Evolutionary conservation across 306 rosid genomes (phyloP), one percentile per base, ranked within the genome.

Genomic region (Dryas octopetala): DNA sequence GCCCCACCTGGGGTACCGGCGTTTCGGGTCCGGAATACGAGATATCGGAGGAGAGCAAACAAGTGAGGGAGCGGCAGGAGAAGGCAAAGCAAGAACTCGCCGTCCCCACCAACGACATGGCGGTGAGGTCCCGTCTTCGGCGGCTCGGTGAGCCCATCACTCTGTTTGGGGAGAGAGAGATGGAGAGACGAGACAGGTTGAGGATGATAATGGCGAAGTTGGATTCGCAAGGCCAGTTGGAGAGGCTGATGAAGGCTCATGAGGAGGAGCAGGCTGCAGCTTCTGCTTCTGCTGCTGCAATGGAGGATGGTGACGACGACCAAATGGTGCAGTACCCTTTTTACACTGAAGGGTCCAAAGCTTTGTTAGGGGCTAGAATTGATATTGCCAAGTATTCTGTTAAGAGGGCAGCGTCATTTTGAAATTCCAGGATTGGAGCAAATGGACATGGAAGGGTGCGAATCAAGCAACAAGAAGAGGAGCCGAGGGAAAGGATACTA

Each of bases 61-160:
- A 71, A 70, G 84, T 88, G 7, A 86, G 97, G 53, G 99, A 92
- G 82, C 78, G 93, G 51, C 99, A 92, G 78, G 99, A 92, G 80
- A 95, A 84, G 75, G 91, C 91, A 28, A 84, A 80, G 86, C 97
- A 90, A 53, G 96, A 87, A 15, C 93, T 92, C 2, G 97, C 97
- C 7, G 97, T 95, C 78, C 99, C 97, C 14, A 95, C 99, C 0
- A 95, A 90, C 81, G 97, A 95, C 88, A 88, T 83, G 89, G 95
- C 97, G 19, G 97, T 92, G 76, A 81, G 97, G 41, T 85, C 96
- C 53, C 93, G 97, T 44, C 97, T 95, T 63, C 93, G 96, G 49
- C 88, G 93, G 51, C 99, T 92, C 48, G 92, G 96, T 1, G 99
- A 90, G 67, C 99, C 23, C 23, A 19, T 19, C 23, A 19, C 23